Evolutionary conservation across 768 basidiomycete genomes (phyloP).

Genomic region (Clavaria fumosa): DNA sequence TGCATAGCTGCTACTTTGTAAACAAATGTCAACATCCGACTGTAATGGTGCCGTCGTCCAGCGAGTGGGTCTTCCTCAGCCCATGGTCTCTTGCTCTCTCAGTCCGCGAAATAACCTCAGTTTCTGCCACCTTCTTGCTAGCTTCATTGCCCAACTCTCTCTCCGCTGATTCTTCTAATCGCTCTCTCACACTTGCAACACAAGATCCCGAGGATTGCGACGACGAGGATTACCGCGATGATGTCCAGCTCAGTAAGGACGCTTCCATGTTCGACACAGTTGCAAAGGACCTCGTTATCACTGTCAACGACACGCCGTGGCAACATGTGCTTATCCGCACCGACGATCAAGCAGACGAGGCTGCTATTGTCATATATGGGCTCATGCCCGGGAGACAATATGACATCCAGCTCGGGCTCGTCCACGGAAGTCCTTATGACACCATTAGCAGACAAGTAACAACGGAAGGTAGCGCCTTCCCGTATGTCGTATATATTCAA

Average conservation of each 20-base stretch:
- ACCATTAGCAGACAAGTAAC: constrained; percentile 47
- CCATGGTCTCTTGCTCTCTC: constrained; percentile 62
- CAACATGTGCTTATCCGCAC: constrained; percentile 64
- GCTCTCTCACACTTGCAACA: constrained; percentile 28
- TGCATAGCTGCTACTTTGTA: too few relatives aligned
- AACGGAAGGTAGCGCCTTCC: constrained; percentile 50
- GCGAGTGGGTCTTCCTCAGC: constrained; percentile 54
- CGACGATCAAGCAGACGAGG: constrained; percentile 72
- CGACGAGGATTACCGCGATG: constrained; percentile 22
- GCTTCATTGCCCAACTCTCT: too few relatives aligned
- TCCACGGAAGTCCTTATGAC: constrained; percentile 37
- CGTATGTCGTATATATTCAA: too few relatives aligned
- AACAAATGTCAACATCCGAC: too few relatives aligned
- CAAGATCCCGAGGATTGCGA: constrained; percentile 18
- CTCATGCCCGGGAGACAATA: constrained; percentile 82
- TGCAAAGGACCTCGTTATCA: constrained; percentile 60
- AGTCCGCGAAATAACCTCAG: constrained; percentile 72
- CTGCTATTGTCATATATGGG: constrained; percentile 82
- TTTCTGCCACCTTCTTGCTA: constrained; percentile 69
- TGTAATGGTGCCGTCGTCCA: too few relatives aligned
- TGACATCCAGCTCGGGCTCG: constrained; percentile 72
- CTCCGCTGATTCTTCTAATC: constrained; percentile 24
- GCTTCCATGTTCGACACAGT: constrained; percentile 51
- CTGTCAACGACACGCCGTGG: constrained; percentile 70
- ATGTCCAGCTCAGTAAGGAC: constrained; percentile 17